Base-by-base conservation (phyloP, 2,329 filamentous ascomycete genomes). In the Talaromyces atroroseus region DNA sequence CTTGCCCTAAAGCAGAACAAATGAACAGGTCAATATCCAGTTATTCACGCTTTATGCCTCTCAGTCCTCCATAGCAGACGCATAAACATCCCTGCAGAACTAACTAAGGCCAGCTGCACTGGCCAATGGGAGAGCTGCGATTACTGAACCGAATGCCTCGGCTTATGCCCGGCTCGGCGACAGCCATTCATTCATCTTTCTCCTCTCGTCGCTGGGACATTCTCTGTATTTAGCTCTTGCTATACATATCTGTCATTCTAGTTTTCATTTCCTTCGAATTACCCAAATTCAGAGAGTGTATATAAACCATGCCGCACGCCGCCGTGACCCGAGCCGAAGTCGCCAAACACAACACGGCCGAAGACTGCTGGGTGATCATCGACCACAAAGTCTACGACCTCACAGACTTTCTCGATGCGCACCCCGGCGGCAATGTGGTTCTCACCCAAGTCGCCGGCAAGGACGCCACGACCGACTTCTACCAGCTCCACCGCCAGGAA, bases 401-500 rank as follows among this genome's bases (percentile, higher is more conserved):
- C 12, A 86, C 86, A 59, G 89, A 95, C 62, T 95, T 95, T 71
- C 73, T 90, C 63, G 88, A 94, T 68, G 89, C 88, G 21, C 90
- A 95, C 66, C 90, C 90, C 0, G 90, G 90, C 63, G 90, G 90
- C 65, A 84, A 86, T 65, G 85, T 88, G 45, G 90, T 95, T 23
- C 82, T 95, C 38, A 80, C 82, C 54, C 89, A 95, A 73, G 83
- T 92, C 49, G 90, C 88, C 29, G 90, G 90, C 60, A 81, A 84
- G 62, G 90, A 95, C 68, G 89, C 90, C 51, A 95, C 90, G 1
- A 76, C 81, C 36, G 87, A 87, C 56, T 95, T 95, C 74, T 95
- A 95, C 82, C 95, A 95, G 77, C 84, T 96, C 53, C 91, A 96
- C 76, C 81, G 90, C 24, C 90, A 95, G 64, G 90, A 95, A 73